A percentile compares a stretch with the other conserved stretches of the same genome.
Conservation (phyloP, 352 stramenopile species). For the Globisporangium spinosum region DNA sequence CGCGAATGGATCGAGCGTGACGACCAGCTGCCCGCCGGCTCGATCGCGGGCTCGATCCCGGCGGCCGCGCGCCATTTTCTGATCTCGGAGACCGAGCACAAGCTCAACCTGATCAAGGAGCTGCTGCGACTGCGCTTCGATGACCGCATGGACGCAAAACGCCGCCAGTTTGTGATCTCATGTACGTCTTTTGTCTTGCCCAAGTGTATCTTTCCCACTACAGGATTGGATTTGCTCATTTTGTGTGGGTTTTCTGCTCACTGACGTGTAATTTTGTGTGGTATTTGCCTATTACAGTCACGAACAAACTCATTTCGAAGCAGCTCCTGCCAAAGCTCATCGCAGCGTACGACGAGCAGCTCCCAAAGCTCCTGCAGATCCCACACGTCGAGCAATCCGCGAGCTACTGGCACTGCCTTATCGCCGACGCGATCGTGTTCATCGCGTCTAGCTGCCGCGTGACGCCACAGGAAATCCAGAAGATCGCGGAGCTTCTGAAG, state of each 20-base stretch:
- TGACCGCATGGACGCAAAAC: constrained; percentile 44
- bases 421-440: constrained; percentile 67
- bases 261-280: neutral
- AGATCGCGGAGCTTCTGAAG: constrained; percentile 49
- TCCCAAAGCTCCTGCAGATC: constrained; percentile 56
- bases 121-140: constrained; percentile 67
- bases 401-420: constrained; percentile 74
- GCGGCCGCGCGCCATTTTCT: constrained; percentile 72
- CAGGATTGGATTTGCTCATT: neutral
- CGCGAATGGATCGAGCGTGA: constrained; percentile 69
- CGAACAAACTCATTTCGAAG: constrained; percentile 60
- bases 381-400: constrained; percentile 56
- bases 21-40: constrained; percentile 47
- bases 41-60: constrained; percentile 56
- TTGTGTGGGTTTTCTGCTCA: neutral
- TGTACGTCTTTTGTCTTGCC: constrained; percentile 21
- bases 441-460: constrained; percentile 50
- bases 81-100: constrained; percentile 70
- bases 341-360: constrained; percentile 37
- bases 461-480: constrained; percentile 48
- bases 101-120: constrained; percentile 72
- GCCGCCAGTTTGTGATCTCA: constrained; percentile 56
- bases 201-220: neutral
- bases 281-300: constrained; percentile 24
- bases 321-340: constrained; percentile 51